Conservation (phyloP, 2,329 filamentous ascomycete genomes). For the Xylariales sp. region DNA sequence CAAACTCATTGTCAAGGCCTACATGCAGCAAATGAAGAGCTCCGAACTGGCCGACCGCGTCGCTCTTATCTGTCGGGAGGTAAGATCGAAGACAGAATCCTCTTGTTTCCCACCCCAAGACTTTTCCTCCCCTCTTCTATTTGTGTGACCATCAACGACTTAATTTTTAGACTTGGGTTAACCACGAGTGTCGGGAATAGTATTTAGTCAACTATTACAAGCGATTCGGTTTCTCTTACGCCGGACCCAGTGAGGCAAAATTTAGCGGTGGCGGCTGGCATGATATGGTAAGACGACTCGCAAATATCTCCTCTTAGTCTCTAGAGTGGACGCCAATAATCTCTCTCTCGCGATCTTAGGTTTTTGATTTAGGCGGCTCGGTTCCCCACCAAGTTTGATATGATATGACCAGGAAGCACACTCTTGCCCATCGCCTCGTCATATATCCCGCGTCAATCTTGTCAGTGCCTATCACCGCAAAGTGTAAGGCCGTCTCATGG, state of each 20-base stretch:
- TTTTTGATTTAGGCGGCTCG: slow-evolving; percentile 22
- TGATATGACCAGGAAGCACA: not conserved
- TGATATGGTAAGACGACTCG: slow-evolving; percentile 74
- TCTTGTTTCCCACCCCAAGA: not conserved
- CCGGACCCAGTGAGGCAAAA: slow-evolving; percentile 74
- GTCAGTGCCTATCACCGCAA: too few species aligned
- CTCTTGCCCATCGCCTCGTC: not conserved
- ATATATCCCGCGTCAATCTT: not conserved
- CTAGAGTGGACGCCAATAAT: not conserved
- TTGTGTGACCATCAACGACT: not conserved
- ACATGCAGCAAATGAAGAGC: slow-evolving; percentile 79
- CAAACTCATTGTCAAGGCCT: slow-evolving; percentile 78
- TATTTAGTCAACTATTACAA: slow-evolving; percentile 80
- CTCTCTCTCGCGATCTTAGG: slow-evolving; percentile 8
- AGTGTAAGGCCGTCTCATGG: not conserved
- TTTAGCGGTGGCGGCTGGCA: slow-evolving; percentile 86
- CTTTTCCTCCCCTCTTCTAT: not conserved
- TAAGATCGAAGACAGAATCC: slow-evolving; percentile 50
- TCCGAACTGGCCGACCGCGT: slow-evolving; percentile 77
- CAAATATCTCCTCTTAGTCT: not conserved
- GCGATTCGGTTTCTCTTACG: slow-evolving; percentile 76
- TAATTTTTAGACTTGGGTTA: not conserved
- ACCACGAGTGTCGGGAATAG: slow-evolving; percentile 49
- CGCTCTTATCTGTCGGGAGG: slow-evolving; percentile 80
- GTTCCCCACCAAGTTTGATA: not conserved